Base-by-base conservation (phyloP, 2,329 filamentous ascomycete genomes). In the Fusarium sp. region DNA sequence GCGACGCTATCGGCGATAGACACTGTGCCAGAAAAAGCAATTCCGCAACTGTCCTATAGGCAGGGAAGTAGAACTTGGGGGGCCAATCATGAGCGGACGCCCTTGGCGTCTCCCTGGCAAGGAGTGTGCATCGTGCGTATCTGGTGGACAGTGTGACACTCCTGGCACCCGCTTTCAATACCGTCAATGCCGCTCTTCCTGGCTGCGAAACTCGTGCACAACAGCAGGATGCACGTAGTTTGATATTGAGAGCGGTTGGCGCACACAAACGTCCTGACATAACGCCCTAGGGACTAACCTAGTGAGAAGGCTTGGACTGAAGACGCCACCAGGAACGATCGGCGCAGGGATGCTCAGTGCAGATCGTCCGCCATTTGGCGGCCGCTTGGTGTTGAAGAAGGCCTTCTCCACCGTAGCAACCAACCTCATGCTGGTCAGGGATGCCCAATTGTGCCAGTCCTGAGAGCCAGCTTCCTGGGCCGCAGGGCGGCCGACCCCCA, bases 241-340 rank as follows among this genome's bases (percentile, higher is more conserved):
- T 58, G 59, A 56, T 67, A 68, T 62, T 54, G 64, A 71, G 45
- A 57, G 68, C 43, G 56, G 57, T 59, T 45, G 64, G 48, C 20
- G 33, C 39, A 56, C 65, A 56, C 27, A 60, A 69, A 71, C 70
- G 54, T 73, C 69, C 60, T 65, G 43, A 68, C 50, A 62, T 35
- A 62, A 60, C 57, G 59, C 73, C 68, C 61, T 63, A 56, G 62
- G 22, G 52, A 68, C 57, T 61, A 65, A 61, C 66, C 52, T 69
- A 62, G 35, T 60, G 22, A 66, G 56, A 71, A 57, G 71, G 70
- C 69, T 74, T 76, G 66, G 67, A 57, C 66, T 63, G 57, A 50
- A 71, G 69, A 72, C 76, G 77, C 77, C 77, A 79, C 77, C 68
- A 69, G 60, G 69, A 68, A 74, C 75, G 77, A 79, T 79, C 77